Evolutionary conservation across 1,139 yeast genomes (phyloP).

Genomic region (Torulaspora pretoriensis): DNA sequence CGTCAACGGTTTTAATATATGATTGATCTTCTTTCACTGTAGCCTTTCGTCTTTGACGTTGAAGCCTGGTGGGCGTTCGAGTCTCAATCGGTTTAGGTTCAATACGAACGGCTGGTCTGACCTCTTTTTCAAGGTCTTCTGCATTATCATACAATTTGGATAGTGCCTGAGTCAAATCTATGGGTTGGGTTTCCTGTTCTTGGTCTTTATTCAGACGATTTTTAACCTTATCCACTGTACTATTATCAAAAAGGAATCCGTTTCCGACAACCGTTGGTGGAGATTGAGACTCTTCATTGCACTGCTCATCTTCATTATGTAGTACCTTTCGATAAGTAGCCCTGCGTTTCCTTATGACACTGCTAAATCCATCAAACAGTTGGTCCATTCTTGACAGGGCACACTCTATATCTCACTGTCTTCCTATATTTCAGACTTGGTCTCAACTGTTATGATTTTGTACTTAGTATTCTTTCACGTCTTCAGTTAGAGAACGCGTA

Average conservation of each 20-base stretch:
- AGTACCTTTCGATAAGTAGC: conserved; percentile 30
- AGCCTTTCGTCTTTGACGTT: too few species aligned
- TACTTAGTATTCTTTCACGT: too few species aligned
- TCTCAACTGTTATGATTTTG: too few species aligned
- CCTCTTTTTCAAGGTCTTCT: conserved; percentile 24
- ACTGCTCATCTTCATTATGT: conserved; percentile 3
- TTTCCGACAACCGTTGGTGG: conserved; percentile 16
- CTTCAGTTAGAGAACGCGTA: too few species aligned
- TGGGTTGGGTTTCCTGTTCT: conserved; percentile 1
- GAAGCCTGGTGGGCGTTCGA: too few species aligned
- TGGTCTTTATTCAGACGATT: conserved; percentile 21
- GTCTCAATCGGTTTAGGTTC: background rate
- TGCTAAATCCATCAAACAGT: background rate
- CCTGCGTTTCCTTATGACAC: conserved; percentile 13
- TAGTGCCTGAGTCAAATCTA: conserved; percentile 20
- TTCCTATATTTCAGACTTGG: too few species aligned
- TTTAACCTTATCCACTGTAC: conserved; percentile 22
- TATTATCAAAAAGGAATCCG: conserved; percentile 27
- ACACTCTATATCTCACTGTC: too few species aligned
- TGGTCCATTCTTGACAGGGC: background rate
- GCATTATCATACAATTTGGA: conserved; percentile 28
- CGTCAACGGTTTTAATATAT: too few species aligned
- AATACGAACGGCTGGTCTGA: conserved; percentile 1
- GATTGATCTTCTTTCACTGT: too few species aligned
- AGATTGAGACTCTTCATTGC: conserved; percentile 2